phyloP scores from a whole-genome alignment of 108 stramenopile genomes.

The Chaetoceros muelleri region DNA sequence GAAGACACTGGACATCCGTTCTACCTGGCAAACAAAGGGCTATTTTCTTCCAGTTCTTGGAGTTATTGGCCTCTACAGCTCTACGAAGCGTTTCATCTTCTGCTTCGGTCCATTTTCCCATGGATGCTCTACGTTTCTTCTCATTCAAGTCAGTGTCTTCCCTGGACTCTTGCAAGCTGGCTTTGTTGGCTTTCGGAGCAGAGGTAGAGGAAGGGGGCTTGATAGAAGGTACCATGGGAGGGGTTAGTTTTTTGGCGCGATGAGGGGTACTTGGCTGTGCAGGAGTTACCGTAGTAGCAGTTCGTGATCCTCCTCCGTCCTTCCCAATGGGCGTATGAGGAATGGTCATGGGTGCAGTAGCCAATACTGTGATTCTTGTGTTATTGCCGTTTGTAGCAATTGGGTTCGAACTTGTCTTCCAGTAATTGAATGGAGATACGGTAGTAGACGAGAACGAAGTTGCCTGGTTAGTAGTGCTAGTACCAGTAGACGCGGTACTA shows the following conservation, averaged over 20 bases:
- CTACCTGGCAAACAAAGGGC: constrained; percentile 64
- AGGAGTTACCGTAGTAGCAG: background rate
- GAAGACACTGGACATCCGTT: constrained; percentile 94
- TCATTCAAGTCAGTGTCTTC: too few species aligned
- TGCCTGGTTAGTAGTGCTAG: background rate
- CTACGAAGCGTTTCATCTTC: constrained; percentile 67
- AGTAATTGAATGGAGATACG: too few species aligned
- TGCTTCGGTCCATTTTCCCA: constrained; percentile 80
- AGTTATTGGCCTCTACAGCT: constrained; percentile 77
- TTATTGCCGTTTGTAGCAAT: too few species aligned
- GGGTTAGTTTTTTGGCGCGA: background rate
- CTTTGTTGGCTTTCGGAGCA: too few species aligned
- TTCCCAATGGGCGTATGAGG: background rate
- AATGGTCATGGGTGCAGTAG: background rate
- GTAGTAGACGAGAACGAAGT: background rate
- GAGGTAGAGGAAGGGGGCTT: background rate
- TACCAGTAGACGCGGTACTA: too few species aligned
- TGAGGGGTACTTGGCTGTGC: background rate
- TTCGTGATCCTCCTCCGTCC: too few species aligned
- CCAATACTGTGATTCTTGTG: too few species aligned
- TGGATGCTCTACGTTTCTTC: constrained; percentile 65
- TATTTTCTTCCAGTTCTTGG: constrained; percentile 96
- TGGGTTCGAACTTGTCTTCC: too few species aligned
- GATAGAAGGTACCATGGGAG: background rate
- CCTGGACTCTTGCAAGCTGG: too few species aligned